Conservation (phyloP, 768 basidiomycete genomes). For the Suillus fuscotomentosus region DNA sequence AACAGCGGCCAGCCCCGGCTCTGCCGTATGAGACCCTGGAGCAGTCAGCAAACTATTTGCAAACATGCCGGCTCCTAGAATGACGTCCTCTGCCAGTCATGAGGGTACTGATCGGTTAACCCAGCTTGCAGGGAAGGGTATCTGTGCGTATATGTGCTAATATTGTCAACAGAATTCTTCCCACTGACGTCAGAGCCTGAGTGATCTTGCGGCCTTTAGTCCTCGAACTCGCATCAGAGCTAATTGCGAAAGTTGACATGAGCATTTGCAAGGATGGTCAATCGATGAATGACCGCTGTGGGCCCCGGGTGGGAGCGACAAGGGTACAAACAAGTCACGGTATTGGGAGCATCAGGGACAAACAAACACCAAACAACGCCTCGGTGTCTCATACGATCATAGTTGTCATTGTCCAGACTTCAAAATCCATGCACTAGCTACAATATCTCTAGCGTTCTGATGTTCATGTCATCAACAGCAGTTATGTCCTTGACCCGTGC, state of each 20-base stretch:
- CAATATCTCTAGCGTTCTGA: not conserved
- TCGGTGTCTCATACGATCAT: not conserved
- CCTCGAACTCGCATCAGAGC: not conserved
- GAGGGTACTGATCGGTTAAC: not conserved
- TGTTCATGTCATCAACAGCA: not conserved
- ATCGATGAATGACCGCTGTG: not conserved
- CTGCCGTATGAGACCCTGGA: not conserved
- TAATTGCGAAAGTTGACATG: not conserved
- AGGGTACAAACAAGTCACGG: not conserved
- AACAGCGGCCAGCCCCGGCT: not conserved
- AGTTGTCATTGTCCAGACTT: not conserved
- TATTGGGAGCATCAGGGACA: not conserved
- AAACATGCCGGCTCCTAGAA: not conserved
- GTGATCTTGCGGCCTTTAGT: not conserved
- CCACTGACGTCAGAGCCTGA: not conserved
- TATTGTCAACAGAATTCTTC: not conserved
- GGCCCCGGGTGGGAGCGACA: too few species aligned
- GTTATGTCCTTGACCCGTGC: not conserved
- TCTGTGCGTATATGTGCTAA: not conserved
- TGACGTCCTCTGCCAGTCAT: not conserved
- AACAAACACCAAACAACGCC: not conserved
- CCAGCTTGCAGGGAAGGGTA: not conserved
- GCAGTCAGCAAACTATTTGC: not conserved
- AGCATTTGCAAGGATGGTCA: not conserved
- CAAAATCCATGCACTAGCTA: not conserved